Percentiles rank a stretch among this genome's conserved stretches.
Evolutionary conservation across 208 protist species (phyloP).

Genomic region (Strigomonas culicis): DNA sequence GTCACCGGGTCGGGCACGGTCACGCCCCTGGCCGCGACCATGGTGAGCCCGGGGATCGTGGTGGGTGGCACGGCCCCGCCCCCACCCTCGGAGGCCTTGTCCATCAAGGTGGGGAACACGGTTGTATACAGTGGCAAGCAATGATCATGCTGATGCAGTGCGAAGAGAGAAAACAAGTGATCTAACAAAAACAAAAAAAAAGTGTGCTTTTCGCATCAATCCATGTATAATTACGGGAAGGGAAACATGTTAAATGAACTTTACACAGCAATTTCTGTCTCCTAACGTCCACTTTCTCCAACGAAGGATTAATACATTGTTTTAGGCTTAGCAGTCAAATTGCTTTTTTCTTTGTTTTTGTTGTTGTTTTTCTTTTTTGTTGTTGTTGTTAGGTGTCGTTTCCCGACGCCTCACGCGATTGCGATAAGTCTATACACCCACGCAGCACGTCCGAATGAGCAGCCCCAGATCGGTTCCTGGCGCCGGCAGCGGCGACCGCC

Average conservation of each 20-base stretch:
- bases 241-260: no score
- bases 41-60: constrained; percentile 32
- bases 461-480: constrained; percentile 4
- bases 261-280: no score
- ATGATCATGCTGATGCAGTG: background rate
- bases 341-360: constrained; percentile 13
- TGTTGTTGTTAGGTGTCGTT: no score
- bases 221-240: no score
- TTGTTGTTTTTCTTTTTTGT: constrained; percentile 12
- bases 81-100: background rate
- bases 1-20: constrained; percentile 25
- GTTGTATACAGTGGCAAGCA: constrained; percentile 1
- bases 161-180: constrained; percentile 1
- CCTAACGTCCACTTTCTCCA: no score
- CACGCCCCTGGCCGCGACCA: constrained; percentile 27
- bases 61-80: constrained; percentile 11
- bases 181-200: background rate
- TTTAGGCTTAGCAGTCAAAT: background rate
- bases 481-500: constrained; percentile 28
- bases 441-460: background rate
- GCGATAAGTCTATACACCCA: background rate
- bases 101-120: constrained; percentile 18
- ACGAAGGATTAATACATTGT: no score
- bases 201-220: background rate
- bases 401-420: no score